Base-by-base conservation (phyloP, 208 protist genomes). In the Wallacemonas sp. region DNA sequence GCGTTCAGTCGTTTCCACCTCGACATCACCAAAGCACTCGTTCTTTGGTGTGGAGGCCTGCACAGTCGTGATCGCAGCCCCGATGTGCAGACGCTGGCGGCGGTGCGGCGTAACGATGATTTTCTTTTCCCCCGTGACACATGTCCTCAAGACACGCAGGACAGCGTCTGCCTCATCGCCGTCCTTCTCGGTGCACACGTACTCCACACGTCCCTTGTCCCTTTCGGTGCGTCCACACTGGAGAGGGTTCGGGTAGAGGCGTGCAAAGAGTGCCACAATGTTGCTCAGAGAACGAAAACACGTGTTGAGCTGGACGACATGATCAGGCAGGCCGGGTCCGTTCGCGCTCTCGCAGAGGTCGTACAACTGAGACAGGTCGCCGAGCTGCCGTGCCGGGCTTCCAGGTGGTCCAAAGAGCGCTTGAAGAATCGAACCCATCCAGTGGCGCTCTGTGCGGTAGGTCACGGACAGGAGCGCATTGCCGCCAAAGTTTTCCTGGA, bases 101-200 rank as follows among this genome's bases (percentile, higher is more conserved):
- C 59, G 57, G n/a, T 73, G 67, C 7, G 54, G 42, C 12, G 67
- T 73, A 3, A 67, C 57, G n/a, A 59, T 36, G 55, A 61, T 3
- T 18, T 26, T 26, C 48, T 55, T 55, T 22, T 10, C 18, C 5
- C 18, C 25, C 18, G 8, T 10, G 8, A 11, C 25, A 32, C 48
- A 55, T 7, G 8, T 12, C 3, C 25, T 0, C 11, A 41, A 14
- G 10, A 55, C 33, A 10, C 33, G 45, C 3, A 57, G 3, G 25
- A 42, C 46, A 14, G 38, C 38, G 0, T 28, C 23, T 18, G 28
- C 65, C 25, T 59, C 65, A 25, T 20, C 10, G 5, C 38, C 52
- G 2, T 14, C 28, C 5, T 16, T 11, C 0, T 16, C 36, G 36
- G 36, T 41, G 36, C n/a, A n/a, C n/a, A 41, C 36, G 10, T 3